Conservation (phyloP, 169 alveolate species). For the Theileria parva region DNA sequence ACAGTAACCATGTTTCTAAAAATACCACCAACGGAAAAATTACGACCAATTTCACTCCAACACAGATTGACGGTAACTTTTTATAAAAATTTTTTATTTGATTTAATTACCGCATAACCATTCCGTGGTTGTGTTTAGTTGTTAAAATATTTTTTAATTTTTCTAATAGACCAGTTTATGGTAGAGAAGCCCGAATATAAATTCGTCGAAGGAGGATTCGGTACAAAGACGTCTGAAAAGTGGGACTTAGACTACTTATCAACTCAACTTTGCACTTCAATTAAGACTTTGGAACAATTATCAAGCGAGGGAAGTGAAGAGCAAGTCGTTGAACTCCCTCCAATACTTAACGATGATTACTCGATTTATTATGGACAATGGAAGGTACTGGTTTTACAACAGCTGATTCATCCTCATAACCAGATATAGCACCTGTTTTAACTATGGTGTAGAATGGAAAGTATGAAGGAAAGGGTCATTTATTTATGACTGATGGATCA, state of each 20-base stretch:
- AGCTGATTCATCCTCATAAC: not conserved
- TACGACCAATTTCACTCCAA: not conserved
- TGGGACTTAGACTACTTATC: slow-evolving; percentile 52
- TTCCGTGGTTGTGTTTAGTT: not conserved
- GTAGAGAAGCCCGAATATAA: slow-evolving; percentile 3
- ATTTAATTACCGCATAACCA: too few species aligned
- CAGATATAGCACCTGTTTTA: not conserved
- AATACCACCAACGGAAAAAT: not conserved
- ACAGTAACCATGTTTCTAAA: not conserved
- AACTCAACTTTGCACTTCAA: slow-evolving; percentile 12
- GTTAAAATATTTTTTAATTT: too few species aligned
- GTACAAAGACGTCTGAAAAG: not conserved
- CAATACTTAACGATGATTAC: slow-evolving; percentile 40
- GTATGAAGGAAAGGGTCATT: slow-evolving; percentile 44
- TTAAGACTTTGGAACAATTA: slow-evolving; percentile 19
- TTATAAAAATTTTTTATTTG: too few species aligned
- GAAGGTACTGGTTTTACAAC: slow-evolving; percentile 14
- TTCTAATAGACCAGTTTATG: not conserved
- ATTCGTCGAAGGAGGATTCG: slow-evolving; percentile 34
- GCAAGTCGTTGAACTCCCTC: slow-evolving; percentile 22
- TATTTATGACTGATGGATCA: slow-evolving; percentile 41
- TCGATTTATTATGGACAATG: slow-evolving; percentile 61
- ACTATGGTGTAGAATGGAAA: not conserved
- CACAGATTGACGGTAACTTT: not conserved
- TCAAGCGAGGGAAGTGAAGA: not conserved